A percentile compares a stretch with the other conserved stretches of the same genome.
Evolutionary conservation across 1,284 basidiomycete species (phyloP).

Genomic region (Gomphus bonarii): DNA sequence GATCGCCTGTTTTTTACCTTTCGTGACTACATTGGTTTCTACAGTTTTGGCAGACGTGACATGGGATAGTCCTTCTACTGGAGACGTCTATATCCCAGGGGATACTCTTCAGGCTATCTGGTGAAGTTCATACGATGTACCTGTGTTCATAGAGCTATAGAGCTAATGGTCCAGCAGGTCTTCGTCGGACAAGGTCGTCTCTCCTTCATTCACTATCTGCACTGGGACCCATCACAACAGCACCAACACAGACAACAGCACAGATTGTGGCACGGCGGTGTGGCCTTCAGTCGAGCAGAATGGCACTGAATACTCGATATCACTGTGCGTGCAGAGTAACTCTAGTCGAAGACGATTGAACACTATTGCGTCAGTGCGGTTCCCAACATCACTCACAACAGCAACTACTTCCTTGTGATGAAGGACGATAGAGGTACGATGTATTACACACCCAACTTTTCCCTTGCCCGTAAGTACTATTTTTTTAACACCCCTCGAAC

Average conservation of each 20-base stretch:
- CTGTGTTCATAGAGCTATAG: neutral
- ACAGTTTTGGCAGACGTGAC: conserved; percentile 14
- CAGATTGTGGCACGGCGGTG: conserved; percentile 1
- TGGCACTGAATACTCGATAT: neutral
- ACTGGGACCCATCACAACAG: neutral
- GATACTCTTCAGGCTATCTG: conserved; percentile 17
- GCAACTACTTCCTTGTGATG: neutral
- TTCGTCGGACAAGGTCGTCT: neutral
- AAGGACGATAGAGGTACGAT: neutral
- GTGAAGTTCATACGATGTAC: neutral
- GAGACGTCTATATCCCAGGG: conserved; percentile 22
- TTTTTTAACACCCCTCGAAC: neutral
- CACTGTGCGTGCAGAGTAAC: neutral
- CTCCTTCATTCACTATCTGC: neutral
- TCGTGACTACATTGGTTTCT: neutral
- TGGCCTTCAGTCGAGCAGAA: neutral
- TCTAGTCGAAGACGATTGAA: neutral
- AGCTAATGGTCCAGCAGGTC: neutral
- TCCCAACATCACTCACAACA: neutral
- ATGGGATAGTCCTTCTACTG: conserved; percentile 21
- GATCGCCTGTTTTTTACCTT: neutral
- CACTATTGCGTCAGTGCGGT: neutral
- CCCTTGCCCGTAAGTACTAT: neutral
- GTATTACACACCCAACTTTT: conserved; percentile 1
- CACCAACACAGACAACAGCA: neutral